Base-by-base conservation (phyloP, 2,329 filamentous ascomycete species). In the Sphaerostilbella broomeana region DNA sequence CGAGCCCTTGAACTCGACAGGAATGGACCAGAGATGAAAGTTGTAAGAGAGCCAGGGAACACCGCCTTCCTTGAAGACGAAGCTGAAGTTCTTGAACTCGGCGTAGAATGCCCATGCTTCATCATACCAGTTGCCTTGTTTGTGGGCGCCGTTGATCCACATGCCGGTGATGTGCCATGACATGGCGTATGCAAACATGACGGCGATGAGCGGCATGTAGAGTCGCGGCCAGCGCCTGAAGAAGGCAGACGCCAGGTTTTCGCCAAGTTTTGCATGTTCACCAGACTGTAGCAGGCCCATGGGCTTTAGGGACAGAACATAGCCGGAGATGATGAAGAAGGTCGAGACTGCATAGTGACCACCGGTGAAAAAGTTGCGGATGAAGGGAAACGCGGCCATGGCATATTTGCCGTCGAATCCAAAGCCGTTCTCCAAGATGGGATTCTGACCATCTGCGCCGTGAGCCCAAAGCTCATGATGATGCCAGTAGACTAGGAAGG, bases 51-150 rank as follows among this genome's bases (percentile, higher is more conserved):
- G 35, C 65, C 75, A 80, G 9, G 73, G 70, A 8, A 70, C 61
- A 2, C 72, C 73, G 6, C 76, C 75, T 6, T 65, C 66, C 28
- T 73, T 72, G 60, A 77, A 84, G 26, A 82, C 55, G 53, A 80
- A 84, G 57, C 72, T 84, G 61, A 80, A 84, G 56, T 82, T 82
- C 54, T 84, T 84, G 53, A 75, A 65, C 53, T 84, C 75, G 44
- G 55, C 43, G 46, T 72, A 72, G 50, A 69, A 65, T 5, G 55
- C 48, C 61, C 69, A 73, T 2, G 77, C 44, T 49, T 79, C 75
- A 9, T 67, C 68, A 6, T 53, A 44, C 49, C 69, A 68, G 21
- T 48, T 72, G 4, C 47, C 47, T 43, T 70, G 57, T 9, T 59
- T 55, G 11, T 61, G 56, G 16, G 57, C 57, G 10, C 64, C 59